Evolutionary conservation across 2,329 filamentous ascomycete species (phyloP).

Genomic region (Fusarium zealandicum): DNA sequence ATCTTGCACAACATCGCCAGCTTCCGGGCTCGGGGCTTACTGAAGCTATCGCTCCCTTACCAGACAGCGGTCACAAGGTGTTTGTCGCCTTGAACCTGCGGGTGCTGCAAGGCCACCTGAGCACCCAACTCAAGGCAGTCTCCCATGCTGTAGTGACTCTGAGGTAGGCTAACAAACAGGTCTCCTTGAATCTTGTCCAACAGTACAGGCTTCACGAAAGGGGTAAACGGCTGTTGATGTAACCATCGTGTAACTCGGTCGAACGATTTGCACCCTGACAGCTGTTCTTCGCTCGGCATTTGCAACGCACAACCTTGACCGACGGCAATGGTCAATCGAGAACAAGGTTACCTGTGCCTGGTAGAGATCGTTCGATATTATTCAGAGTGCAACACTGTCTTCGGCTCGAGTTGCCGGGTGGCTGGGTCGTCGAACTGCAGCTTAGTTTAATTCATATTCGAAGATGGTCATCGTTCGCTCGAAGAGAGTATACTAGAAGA

Average conservation of each 20-base stretch:
- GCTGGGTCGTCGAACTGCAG: neutral
- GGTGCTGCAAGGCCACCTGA: constrained; percentile 7
- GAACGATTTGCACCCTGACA: constrained; percentile 1
- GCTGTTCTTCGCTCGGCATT: constrained; percentile 20
- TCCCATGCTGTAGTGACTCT: constrained; percentile 11
- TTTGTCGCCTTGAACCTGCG: constrained; percentile 22
- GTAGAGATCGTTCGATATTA: constrained; percentile 4
- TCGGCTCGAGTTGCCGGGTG: constrained; percentile 31
- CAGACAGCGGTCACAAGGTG: constrained; percentile 20
- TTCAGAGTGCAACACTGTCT: constrained; percentile 19
- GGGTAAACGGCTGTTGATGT: constrained; percentile 27
- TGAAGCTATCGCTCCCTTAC: constrained; percentile 19
- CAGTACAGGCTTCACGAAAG: constrained; percentile 4
- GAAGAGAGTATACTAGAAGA: too few relatives aligned
- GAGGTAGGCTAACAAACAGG: constrained; percentile 4
- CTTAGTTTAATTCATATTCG: constrained; percentile 7
- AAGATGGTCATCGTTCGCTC: neutral
- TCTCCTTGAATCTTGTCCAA: constrained; percentile 11
- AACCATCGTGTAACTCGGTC: constrained; percentile 26
- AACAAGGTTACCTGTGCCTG: neutral
- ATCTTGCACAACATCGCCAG: constrained; percentile 14
- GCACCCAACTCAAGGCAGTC: constrained; percentile 18
- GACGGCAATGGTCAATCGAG: constrained; percentile 4
- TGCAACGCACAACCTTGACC: constrained; percentile 10
- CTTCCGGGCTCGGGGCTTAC: constrained; percentile 13